phyloP scores from a whole-genome alignment of 805 yeast species.

The Hyphopichia homilentoma region DNA sequence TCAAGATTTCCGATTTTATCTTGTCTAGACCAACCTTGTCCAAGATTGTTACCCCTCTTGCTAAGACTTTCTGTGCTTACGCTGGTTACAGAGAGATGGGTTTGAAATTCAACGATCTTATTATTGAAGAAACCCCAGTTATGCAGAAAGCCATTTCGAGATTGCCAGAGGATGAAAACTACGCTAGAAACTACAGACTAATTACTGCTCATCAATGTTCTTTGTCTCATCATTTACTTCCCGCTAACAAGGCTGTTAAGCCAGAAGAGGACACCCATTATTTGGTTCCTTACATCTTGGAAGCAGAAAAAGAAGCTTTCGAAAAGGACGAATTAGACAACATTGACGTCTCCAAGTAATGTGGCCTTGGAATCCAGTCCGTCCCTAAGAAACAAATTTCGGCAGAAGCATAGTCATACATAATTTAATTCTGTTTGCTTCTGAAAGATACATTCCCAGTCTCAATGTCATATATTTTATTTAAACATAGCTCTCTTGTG shows the following conservation, averaged over 20 bases:
- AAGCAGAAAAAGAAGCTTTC: conserved; percentile 87
- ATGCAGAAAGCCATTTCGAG: conserved; percentile 86
- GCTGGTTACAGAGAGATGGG: conserved; percentile 97
- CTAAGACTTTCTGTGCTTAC: conserved; percentile 65
- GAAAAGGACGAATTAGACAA: conserved; percentile 90
- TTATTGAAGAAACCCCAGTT: conserved; percentile 82
- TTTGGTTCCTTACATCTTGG: conserved; percentile 83
- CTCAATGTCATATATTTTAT: no score
- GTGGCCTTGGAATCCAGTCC: not conserved
- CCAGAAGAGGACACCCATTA: conserved; percentile 80
- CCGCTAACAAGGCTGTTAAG: conserved; percentile 71
- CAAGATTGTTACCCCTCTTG: conserved; percentile 73
- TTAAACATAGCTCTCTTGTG: no score
- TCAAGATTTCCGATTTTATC: conserved; percentile 72
- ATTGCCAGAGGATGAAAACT: conserved; percentile 77
- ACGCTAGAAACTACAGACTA: conserved; percentile 90
- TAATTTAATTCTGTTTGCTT: not conserved
- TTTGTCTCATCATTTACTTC: conserved; percentile 79
- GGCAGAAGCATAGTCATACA: not conserved
- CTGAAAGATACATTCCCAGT: no score
- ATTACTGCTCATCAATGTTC: conserved; percentile 89
- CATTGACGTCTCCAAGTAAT: conserved; percentile 36
- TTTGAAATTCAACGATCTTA: conserved; percentile 80
- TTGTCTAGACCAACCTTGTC: conserved; percentile 76
- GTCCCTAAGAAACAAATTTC: not conserved